Base-by-base conservation (phyloP, 495 filamentous ascomycete genomes). In the Astrothelium macrocarpum region DNA sequence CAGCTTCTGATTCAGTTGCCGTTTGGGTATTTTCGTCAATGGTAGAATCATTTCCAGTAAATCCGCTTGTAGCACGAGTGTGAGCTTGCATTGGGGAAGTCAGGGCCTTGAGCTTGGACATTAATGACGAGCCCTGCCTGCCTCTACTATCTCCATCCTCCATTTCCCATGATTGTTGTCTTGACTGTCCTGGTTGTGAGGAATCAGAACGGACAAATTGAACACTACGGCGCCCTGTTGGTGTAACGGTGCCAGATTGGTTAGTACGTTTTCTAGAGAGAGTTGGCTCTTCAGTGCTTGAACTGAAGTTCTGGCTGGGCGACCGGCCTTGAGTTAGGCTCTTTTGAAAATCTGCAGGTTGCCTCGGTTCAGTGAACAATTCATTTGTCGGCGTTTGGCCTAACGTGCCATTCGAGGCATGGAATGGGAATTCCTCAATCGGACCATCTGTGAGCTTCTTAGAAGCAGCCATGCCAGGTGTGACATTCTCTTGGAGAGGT, bases 101-200 rank as follows among this genome's bases (percentile, higher is more conserved):
- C 42, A 78, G 62, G 1, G 76, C 74, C 64, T 73, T 77, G 36
- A 78, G 63, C 64, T 75, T 78, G 36, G 71, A 71, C 32, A 78
- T 71, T 58, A 78, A 67, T 39, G 68, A 71, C 7, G 62, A 59
- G n/a, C 61, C 66, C 56, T 70, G 72, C 61, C 14, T 71, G 67
- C 34, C 62, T 62, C 29, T 67, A 42, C 67, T 66, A 31, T 67
- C 67, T 3, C 61, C 63, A 16, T 66, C 69, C 11, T 74, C 75
- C 7, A 60, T 60, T 23, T 74, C 72, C 72, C 58, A 62, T 34
- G 72, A 72, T 63, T 61, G 31, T 18, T 68, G 62, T 59, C 67
- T 69, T 12, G 70, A 68, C 23, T 72, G 69, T 32, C 62, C 43
- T 14, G 59, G 32, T n/a, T 56, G 20, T 1, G 53, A 34, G 7